A percentile compares a stretch with the other conserved stretches of the same genome.
Evolutionary conservation across 2,329 filamentous ascomycete species (phyloP).

Genomic region (Clarireedia homoeocarpa): DNA sequence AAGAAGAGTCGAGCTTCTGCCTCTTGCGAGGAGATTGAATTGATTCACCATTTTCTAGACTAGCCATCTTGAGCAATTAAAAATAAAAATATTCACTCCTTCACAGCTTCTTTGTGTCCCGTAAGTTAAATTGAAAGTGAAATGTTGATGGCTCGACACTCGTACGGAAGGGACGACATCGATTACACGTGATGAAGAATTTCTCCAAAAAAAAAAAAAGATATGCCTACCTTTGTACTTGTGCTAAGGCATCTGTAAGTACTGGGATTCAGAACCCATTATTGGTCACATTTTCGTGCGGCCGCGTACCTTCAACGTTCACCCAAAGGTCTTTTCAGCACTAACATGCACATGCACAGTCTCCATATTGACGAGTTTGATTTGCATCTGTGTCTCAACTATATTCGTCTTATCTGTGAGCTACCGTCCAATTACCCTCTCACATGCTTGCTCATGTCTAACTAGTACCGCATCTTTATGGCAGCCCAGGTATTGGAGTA

Average conservation of each 20-base stretch:
- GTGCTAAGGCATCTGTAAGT: not conserved
- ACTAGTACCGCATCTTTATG: too few species aligned
- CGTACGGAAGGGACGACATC: not conserved
- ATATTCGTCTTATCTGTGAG: not conserved
- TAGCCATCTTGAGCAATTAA: constrained; percentile 16
- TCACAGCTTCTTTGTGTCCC: not conserved
- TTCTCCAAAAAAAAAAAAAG: not conserved
- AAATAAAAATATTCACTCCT: not conserved
- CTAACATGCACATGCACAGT: too few species aligned
- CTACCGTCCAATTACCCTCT: not conserved
- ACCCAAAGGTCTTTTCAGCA: too few species aligned
- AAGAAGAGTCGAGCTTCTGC: constrained; percentile 13
- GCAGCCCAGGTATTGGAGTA: too few species aligned
- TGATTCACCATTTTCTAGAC: constrained; percentile 6
- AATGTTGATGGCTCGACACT: too few species aligned
- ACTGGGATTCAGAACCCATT: not conserved
- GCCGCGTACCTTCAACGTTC: too few species aligned
- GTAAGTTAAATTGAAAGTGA: not conserved
- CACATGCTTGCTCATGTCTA: too few species aligned
- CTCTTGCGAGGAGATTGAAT: constrained; percentile 16
- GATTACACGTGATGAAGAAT: not conserved
- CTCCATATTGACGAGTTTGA: too few species aligned
- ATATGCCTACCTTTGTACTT: not conserved
- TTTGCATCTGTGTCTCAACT: too few species aligned
- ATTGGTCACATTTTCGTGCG: not conserved